Percentiles rank a stretch among this genome's conserved stretches.
Evolutionary conservation across 768 basidiomycete genomes (phyloP).

Genomic region (Pleurotus tuber-regium): DNA sequence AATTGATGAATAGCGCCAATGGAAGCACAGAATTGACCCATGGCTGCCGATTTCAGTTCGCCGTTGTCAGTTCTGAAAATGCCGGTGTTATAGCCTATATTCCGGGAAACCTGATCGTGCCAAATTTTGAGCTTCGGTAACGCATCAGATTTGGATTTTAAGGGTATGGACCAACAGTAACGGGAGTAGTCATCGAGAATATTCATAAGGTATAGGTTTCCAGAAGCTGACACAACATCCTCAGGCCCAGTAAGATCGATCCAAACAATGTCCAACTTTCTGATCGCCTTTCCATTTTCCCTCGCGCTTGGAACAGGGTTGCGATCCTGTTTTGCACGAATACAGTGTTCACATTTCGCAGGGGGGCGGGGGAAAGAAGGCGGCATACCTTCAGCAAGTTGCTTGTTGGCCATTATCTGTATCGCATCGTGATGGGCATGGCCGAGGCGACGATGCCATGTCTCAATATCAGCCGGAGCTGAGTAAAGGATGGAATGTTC

Average conservation of each 20-base stretch:
- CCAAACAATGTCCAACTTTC: conserved; percentile 12
- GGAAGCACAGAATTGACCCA: conserved; percentile 17
- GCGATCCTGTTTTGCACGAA: conserved; percentile 16
- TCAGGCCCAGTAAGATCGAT: conserved; percentile 14
- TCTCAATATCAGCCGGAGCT: conserved; percentile 8
- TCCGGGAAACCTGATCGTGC: conserved; percentile 17
- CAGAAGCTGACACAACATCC: conserved; percentile 7
- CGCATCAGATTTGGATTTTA: conserved; percentile 25
- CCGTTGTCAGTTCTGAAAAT: conserved; percentile 19
- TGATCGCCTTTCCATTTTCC: neutral
- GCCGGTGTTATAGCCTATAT: conserved; percentile 10
- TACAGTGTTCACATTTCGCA: conserved; percentile 15
- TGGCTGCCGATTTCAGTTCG: conserved; percentile 19
- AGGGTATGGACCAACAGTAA: conserved; percentile 29
- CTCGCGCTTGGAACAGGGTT: conserved; percentile 14
- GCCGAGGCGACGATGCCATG: conserved; percentile 18
- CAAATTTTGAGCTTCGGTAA: conserved; percentile 25
- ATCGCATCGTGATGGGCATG: conserved; percentile 15
- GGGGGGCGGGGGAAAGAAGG: conserved; percentile 13
- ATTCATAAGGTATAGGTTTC: conserved; percentile 28
- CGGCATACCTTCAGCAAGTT: conserved; percentile 16
- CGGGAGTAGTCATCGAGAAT: conserved; percentile 31
- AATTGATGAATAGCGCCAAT: conserved; percentile 16
- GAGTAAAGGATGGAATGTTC: conserved; percentile 7
- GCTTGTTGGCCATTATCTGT: conserved; percentile 5